A percentile compares a stretch with the other conserved stretches of the same genome.
These are phyloP conservation scores for Plectosphaerella sp. DNA, from an alignment of 2,329 filamentous ascomycete species.

Conservation along the genomic window DNA sequence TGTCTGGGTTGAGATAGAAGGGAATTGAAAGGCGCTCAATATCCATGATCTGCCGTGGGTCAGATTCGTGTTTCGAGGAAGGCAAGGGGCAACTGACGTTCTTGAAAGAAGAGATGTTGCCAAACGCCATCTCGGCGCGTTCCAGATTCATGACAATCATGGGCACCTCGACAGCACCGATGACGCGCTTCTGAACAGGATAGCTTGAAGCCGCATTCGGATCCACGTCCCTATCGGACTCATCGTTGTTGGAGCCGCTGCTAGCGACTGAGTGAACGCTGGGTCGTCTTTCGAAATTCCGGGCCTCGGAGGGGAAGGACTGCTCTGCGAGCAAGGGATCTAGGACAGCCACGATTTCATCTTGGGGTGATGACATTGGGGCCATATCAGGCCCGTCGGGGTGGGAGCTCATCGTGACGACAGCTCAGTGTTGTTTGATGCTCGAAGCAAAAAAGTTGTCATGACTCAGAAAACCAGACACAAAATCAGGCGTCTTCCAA, in stretches of 20 bases:
- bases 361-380: no score
- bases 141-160: conserved; percentile 39
- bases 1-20: conserved; percentile 74
- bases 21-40: conserved; percentile 50
- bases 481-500: no score
- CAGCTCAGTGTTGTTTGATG: no score
- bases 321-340: no score
- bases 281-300: background rate
- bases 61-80: background rate
- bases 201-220: conserved; percentile 18
- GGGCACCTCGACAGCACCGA: conserved; percentile 38
- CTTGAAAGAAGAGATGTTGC: conserved; percentile 29
- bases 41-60: conserved; percentile 35
- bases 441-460: no score
- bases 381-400: no score
- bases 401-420: no score
- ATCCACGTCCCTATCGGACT: background rate
- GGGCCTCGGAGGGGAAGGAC: background rate
- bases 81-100: conserved; percentile 24
- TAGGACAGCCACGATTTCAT: no score
- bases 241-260: background rate
- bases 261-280: background rate
- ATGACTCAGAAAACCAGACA: no score
- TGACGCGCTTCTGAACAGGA: conserved; percentile 24
- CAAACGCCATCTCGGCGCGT: conserved; percentile 36